Base-by-base conservation (phyloP, 2,329 filamentous ascomycete species). In the Parascedosporium putredinis region DNA sequence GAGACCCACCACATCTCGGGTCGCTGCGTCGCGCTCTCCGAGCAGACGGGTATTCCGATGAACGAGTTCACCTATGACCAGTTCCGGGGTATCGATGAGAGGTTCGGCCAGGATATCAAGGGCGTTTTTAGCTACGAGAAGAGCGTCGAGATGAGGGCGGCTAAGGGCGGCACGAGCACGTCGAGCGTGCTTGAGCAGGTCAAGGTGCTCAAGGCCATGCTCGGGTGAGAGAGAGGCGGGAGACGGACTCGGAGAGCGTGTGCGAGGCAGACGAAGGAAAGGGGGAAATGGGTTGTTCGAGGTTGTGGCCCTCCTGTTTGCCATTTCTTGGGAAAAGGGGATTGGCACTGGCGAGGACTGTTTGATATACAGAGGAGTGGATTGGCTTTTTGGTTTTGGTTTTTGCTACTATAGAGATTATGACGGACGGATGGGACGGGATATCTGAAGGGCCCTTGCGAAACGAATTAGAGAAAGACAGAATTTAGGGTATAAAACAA, bases 1-100 rank as follows among this genome's bases (percentile, higher is more conserved):
- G 84, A 90, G 69, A 85, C 84, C 1, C 86, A 90, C 59, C 85
- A 89, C 65, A 86, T 89, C 58, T 83, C 82, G 5, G 84, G 86
- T 1, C 76, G 78, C 36, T 78, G 81, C 2, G 85, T 88, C 1
- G 79, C 81, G 8, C 65, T 85, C 38, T 80, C 82, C 0, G 84
- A 89, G 64, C 72, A 80, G 56, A 72, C 76, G 52, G 73, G 71
- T 25, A 76, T 76, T 4, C 76, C 81, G 6, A 89, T 89, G 79
- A 81, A 88, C 59, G 70, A 85, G 60, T 70, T 90, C 38, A 76
- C 72, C 0, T 68, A 82, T 42, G 75, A 81, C 63, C 78, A 89
- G 59, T 67, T 90, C 48, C 73, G 84, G 68, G 72, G 65, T 4
- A 76, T 94, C 2, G 85, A 91, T 55, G 59, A 66, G 1, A 74